Evolutionary conservation across 257 asterid species (phyloP), one percentile per base, ranked within the genome.

Genomic region (Orobanche coerulescens): DNA sequence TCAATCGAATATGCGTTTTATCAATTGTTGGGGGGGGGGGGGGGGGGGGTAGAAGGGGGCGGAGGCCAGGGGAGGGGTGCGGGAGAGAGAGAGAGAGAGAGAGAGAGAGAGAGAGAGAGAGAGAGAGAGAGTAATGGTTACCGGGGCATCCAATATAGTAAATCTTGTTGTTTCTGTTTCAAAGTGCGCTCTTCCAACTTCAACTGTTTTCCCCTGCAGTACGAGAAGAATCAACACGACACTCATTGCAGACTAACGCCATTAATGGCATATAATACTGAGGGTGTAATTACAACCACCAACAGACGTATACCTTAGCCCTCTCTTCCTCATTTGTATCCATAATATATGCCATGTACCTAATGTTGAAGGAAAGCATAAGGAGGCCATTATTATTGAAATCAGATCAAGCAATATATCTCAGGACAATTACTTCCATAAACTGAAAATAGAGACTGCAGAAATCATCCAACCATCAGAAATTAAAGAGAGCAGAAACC

Each of bases 341-440:
- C 97, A 93, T 93, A 67, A 93, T 93, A 73, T 86, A 93, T 9
- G 97, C 97, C 99, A 93, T 93, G 61, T 93, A 93, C 99, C 97
- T 93, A 69, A 28, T 15, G 50, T 47, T 25, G 19, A 49, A 48
- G 15, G 31, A 26, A 47, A 58, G 44, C 15, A 37, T 58, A 58
- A 67, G n/a, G 47, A 19, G 54, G 47, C 52, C 61, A 62, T 44
- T 24, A 46, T n/a, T 15, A 16, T 10, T 36, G 49, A 54, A 24
- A 28, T 42, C 40, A 23, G 40, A 61, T 24, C 44, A 16, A 13
- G 64, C 20, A 26, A 47, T 69, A 46, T 39, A 8, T 22, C 1
- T 37, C 19, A 39, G 31, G 14, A 23, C 52, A 70, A 65, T 15
- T 59, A 19, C 53, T 16, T 43, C 31, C 26, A 22, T 26, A 15